Conservation (phyloP, 2,329 filamentous ascomycete genomes). For the Epichloe uncinata region DNA sequence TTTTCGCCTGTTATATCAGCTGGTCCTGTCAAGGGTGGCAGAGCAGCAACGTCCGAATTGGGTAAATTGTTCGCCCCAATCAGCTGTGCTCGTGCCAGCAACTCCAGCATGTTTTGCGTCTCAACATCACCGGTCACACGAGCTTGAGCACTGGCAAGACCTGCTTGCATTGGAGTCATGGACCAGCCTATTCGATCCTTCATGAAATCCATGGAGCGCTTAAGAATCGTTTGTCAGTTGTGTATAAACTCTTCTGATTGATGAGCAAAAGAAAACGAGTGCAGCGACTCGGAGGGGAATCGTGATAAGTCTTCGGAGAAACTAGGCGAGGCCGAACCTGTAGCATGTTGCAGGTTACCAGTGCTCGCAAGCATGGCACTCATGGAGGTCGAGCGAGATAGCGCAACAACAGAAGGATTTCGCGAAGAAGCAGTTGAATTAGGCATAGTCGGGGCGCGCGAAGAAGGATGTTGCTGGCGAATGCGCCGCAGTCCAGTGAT, state of each 20-base stretch:
- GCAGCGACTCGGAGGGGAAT: constrained; percentile 89
- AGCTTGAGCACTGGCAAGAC: constrained; percentile 71
- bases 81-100: constrained; percentile 69
- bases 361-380: constrained; percentile 49
- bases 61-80: constrained; percentile 54
- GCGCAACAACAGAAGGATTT: constrained; percentile 39
- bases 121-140: constrained; percentile 72
- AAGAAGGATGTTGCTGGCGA: constrained; percentile 61
- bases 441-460: constrained; percentile 51
- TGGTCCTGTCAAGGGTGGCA: constrained; percentile 65
- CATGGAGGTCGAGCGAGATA: constrained; percentile 60
- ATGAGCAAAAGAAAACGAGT: constrained; percentile 96
- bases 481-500: constrained; percentile 84
- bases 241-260: constrained; percentile 88
- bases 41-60: constrained; percentile 27
- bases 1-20: constrained; percentile 61
- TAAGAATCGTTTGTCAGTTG: constrained; percentile 83
- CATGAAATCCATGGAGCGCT: constrained; percentile 93
- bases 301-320: constrained; percentile 81
- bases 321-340: constrained; percentile 58
- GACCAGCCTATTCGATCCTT: constrained; percentile 80
- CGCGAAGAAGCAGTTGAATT: constrained; percentile 48
- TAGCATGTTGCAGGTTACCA: constrained; percentile 38
- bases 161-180: constrained; percentile 49
- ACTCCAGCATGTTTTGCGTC: constrained; percentile 79